Conservation (phyloP, 192 early-diverging fungal species). For the Coemansia sp. region DNA sequence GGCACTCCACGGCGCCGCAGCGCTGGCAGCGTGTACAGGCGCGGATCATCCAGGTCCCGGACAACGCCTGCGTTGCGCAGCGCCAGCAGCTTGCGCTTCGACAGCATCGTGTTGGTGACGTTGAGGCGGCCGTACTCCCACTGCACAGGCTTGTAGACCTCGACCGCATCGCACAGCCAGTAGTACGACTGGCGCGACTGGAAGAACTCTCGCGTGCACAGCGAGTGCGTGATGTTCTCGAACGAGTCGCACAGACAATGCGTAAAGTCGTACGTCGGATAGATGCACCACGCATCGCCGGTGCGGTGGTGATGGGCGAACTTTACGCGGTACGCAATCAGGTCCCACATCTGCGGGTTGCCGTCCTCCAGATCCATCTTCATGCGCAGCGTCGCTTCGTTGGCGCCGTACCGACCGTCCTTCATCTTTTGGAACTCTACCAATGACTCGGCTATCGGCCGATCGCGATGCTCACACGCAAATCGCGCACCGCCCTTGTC, state of each 20-base stretch:
- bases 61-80: conserved; percentile 81
- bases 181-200: conserved; percentile 96
- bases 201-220: conserved; percentile 96
- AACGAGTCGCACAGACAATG: conserved; percentile 99
- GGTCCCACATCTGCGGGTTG: conserved; percentile 99
- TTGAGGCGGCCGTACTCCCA: conserved; percentile 98
- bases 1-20: conserved; percentile 97
- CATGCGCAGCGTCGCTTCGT: conserved; percentile 93
- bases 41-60: conserved; percentile 92
- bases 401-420: conserved; percentile 91
- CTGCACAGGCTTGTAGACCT: conserved; percentile 99
- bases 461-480: conserved; percentile 87
- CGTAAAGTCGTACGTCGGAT: conserved; percentile 99
- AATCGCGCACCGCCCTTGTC: conserved; percentile 72
- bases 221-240: conserved; percentile 99
- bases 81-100: conserved; percentile 96
- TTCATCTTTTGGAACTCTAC: conserved; percentile 98
- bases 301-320: conserved; percentile 92
- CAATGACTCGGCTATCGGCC: conserved; percentile 90
- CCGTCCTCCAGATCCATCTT: conserved; percentile 99
- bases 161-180: conserved; percentile 98
- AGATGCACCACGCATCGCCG: conserved; percentile 93
- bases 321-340: conserved; percentile 95
- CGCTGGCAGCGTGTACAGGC: conserved; percentile 92
- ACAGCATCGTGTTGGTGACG: conserved; percentile 91